phyloP scores from a whole-genome alignment of 1,139 yeast genomes.

The Suhomyces yuchorum region DNA sequence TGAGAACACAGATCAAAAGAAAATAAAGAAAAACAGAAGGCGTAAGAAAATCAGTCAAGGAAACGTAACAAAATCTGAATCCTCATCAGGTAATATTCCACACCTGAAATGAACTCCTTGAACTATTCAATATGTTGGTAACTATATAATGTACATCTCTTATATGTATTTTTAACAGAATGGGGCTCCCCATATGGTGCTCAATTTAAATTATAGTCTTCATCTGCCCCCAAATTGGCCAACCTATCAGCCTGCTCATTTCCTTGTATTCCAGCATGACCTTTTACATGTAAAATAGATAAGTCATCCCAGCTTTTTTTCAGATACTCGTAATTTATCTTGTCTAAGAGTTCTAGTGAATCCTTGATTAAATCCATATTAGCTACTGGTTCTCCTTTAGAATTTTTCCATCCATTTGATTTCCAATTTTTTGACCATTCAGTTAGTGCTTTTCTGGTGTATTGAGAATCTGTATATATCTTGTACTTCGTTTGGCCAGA shows the following conservation, averaged over 20 bases:
- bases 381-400: conserved; percentile 47
- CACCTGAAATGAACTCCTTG: no score
- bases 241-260: conserved; percentile 77
- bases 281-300: conserved; percentile 61
- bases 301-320: conserved; percentile 36
- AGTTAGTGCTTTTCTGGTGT: conserved; percentile 50
- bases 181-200: neutral
- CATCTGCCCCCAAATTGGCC: conserved; percentile 67
- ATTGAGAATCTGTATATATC: conserved; percentile 61
- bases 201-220: neutral
- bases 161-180: neutral
- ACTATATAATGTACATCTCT: no score
- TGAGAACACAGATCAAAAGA: neutral
- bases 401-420: conserved; percentile 52
- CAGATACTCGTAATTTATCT: conserved; percentile 31
- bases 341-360: conserved; percentile 25
- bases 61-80: neutral
- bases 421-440: conserved; percentile 58
- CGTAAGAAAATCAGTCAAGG: neutral
- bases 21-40: neutral
- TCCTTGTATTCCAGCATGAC: conserved; percentile 70
- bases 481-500: conserved; percentile 23
- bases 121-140: no score
- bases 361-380: conserved; percentile 53
- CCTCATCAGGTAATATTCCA: neutral